A percentile compares a stretch with the other conserved stretches of the same genome.
Conservation (phyloP, 257 asterid species). For the Verbena officinalis region DNA sequence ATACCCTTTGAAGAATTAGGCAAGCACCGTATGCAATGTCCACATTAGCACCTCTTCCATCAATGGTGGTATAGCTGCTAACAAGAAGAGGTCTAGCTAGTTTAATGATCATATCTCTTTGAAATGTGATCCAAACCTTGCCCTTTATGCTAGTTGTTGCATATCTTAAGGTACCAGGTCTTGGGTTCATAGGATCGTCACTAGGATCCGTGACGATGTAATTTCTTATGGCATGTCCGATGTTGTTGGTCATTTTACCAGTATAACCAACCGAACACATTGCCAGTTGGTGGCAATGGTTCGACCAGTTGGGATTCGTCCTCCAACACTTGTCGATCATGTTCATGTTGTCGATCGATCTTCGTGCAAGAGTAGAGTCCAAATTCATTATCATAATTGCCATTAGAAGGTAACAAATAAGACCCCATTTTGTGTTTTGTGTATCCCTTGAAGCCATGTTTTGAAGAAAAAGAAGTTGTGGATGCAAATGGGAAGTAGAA, state of each 20-base stretch:
- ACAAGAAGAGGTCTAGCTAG: slow-evolving; percentile 73
- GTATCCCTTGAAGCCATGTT: slow-evolving; percentile 32
- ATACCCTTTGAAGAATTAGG: slow-evolving; percentile 57
- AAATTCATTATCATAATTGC: slow-evolving; percentile 20
- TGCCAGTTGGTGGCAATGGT: slow-evolving; percentile 63
- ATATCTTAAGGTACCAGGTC: slow-evolving; percentile 68
- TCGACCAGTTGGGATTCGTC: slow-evolving; percentile 53
- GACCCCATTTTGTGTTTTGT: slow-evolving; percentile 34
- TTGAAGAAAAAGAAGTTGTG: slow-evolving; percentile 18
- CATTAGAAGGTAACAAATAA: slow-evolving; percentile 33
- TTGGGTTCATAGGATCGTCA: slow-evolving; percentile 67
- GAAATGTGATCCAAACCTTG: slow-evolving; percentile 81
- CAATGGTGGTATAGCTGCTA: slow-evolving; percentile 67
- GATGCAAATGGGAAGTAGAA: neutral
- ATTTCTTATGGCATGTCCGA: slow-evolving; percentile 39
- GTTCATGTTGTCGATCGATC: slow-evolving; percentile 38
- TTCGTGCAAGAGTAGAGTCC: slow-evolving; percentile 28
- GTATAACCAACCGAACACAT: slow-evolving; percentile 67
- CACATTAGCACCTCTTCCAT: slow-evolving; percentile 70
- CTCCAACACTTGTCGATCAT: slow-evolving; percentile 79
- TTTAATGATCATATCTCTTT: slow-evolving; percentile 59
- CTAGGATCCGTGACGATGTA: slow-evolving; percentile 62
- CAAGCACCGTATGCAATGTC: slow-evolving; percentile 70
- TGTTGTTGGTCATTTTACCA: slow-evolving; percentile 68
- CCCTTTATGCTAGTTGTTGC: slow-evolving; percentile 60